Base-by-base conservation (phyloP, 331 rosid genomes). In the Prunus yedoensis region DNA sequence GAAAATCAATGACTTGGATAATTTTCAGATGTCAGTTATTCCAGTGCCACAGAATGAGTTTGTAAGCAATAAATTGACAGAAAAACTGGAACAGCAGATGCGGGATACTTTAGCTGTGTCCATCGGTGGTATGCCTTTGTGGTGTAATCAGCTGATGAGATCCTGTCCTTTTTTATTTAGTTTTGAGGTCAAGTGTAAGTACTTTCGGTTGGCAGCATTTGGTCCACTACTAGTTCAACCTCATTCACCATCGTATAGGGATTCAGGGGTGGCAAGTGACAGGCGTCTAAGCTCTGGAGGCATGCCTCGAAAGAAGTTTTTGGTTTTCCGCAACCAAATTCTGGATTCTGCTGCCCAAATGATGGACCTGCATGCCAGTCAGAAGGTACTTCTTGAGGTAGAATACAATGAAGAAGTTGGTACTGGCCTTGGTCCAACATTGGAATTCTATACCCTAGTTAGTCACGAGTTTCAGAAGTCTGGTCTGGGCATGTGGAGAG, bases 371-470 rank as follows among this genome's bases (percentile, higher is more conserved):
- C 84, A 87, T 89, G 97, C 91, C 32, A 59, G 73, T 75, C 83
- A 89, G 46, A 95, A 87, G 85, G 90, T 86, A 49, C 88, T 87
- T 77, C 92, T 95, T 79, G 99, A 92, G 87, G 96, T 95, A 81
- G 98, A 89, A 85, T 95, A 89, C 83, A 78, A 86, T 66, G 97
- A 92, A 78, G 99, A 95, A 85, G 99, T 95, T 70, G 99, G 99
- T 74, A 95, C 97, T 73, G 99, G 99, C 76, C 97, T 92, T 79
- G 99, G 99, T 72, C 99, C 98, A 10, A 95, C 99, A 35, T 85
- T 95, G 86, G 99, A 95, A 82, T 95, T 95, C 75, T 95, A 92
- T 80, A 92, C 99, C 74, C 85, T 95, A 83, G 96, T 92, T 47
- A 84, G 99, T 76, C 98, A 84, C 10, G 99, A 91, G 84, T 85